Evolutionary conservation across 225 moss, liverwort and hornwort genomes (phyloP).

Genomic region (Straminergon stramineum): DNA sequence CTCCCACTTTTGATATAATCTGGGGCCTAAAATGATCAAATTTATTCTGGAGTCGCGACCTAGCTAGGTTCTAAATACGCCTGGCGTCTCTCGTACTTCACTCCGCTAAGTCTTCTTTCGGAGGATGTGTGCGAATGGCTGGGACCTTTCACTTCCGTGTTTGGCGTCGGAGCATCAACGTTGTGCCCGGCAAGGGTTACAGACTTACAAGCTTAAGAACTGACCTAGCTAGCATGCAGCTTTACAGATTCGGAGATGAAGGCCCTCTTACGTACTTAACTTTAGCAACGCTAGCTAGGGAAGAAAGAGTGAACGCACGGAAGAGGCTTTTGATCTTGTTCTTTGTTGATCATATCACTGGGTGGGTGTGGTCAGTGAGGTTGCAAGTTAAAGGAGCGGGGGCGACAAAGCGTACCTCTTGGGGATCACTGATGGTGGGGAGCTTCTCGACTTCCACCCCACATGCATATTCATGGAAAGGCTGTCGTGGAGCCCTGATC

Average conservation of each 20-base stretch:
- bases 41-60: not conserved
- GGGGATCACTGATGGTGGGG: conserved; percentile 42
- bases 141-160: not conserved
- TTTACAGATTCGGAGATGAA: not conserved
- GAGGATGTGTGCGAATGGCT: not conserved
- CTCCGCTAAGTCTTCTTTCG: not conserved
- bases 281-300: not conserved
- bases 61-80: not conserved
- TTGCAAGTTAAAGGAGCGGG: conserved; percentile 5
- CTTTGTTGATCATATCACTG: not conserved
- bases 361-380: conserved; percentile 4
- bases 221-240: not conserved
- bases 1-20: not conserved
- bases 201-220: not conserved
- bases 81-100: conserved; percentile 4
- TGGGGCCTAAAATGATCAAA: not conserved
- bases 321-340: not conserved
- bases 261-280: not conserved
- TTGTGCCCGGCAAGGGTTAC: not conserved
- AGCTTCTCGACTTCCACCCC: conserved; percentile 46
- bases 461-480: conserved; percentile 54
- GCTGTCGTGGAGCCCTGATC: conserved; percentile 46
- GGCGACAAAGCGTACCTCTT: conserved; percentile 34
- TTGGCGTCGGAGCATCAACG: not conserved
- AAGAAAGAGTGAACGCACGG: not conserved